These are phyloP conservation scores for Cnidoscolus chayamansa DNA, from an alignment of 441 rosid species.

Conservation along the genomic window DNA sequence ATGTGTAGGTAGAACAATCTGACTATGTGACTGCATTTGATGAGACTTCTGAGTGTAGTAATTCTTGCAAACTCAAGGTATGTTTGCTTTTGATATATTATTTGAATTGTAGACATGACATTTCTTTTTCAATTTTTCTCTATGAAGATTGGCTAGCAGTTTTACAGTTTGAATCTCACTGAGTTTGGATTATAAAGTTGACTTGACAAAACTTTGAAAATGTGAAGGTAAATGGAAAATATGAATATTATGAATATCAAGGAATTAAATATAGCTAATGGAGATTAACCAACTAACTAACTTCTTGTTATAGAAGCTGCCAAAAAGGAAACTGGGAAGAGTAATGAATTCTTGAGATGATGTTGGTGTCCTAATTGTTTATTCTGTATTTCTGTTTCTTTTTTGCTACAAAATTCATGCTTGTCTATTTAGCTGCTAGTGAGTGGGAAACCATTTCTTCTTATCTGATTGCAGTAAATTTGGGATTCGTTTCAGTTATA, in stretches of 20 bases:
- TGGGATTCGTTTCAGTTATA: background rate
- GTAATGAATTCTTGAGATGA: background rate
- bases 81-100: constrained; percentile 17
- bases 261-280: background rate
- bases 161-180: background rate
- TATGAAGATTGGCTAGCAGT: background rate
- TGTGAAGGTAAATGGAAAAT: background rate
- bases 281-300: background rate
- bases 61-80: constrained; percentile 74
- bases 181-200: background rate
- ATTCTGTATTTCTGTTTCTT: background rate
- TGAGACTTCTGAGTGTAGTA: constrained; percentile 43
- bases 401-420: constrained; percentile 1
- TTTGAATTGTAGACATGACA: background rate
- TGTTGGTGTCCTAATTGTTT: background rate
- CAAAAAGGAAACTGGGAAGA: background rate
- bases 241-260: background rate
- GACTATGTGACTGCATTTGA: constrained; percentile 36
- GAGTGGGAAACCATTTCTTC: background rate
- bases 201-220: background rate
- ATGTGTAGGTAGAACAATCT: constrained; percentile 45
- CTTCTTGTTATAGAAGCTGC: background rate
- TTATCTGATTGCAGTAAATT: background rate
- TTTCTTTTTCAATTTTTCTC: background rate
- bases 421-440: background rate